phyloP scores from a whole-genome alignment of 805 yeast genomes.

The Nakazawaea populi region DNA sequence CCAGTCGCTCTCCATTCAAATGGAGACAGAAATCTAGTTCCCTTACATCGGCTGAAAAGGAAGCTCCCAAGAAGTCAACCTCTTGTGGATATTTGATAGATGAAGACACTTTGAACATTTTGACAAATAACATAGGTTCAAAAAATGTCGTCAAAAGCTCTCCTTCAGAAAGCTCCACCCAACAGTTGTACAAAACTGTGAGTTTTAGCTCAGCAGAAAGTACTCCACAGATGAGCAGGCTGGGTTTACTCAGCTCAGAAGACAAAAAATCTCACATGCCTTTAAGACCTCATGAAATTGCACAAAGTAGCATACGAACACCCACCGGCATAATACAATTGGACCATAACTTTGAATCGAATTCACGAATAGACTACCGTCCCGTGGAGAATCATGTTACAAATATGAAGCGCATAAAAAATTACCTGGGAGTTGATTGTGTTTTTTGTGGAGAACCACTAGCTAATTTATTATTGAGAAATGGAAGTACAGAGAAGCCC shows the following conservation, averaged over 20 bases:
- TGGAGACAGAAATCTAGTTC: neutral
- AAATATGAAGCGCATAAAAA: neutral
- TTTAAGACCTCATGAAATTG: too few species aligned
- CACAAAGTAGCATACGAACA: too few species aligned
- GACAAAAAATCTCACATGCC: too few species aligned
- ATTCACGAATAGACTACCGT: too few species aligned
- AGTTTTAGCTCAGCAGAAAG: too few species aligned
- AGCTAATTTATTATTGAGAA: constrained; percentile 33
- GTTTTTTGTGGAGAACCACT: constrained; percentile 46
- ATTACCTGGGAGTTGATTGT: constrained; percentile 10
- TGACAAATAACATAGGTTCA: neutral
- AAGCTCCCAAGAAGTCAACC: neutral
- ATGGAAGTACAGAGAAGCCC: constrained; percentile 24
- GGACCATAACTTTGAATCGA: too few species aligned
- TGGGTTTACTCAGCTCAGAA: too few species aligned
- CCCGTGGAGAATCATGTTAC: neutral
- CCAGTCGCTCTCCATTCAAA: neutral
- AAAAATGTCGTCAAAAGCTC: too few species aligned
- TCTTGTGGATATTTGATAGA: constrained; percentile 3
- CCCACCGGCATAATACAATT: too few species aligned
- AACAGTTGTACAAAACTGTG: too few species aligned
- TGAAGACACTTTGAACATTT: constrained; percentile 1
- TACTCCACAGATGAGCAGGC: too few species aligned
- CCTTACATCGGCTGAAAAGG: neutral
- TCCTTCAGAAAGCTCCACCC: too few species aligned